Conservation (phyloP, 1,284 basidiomycete genomes). For the Chiua sp. region DNA sequence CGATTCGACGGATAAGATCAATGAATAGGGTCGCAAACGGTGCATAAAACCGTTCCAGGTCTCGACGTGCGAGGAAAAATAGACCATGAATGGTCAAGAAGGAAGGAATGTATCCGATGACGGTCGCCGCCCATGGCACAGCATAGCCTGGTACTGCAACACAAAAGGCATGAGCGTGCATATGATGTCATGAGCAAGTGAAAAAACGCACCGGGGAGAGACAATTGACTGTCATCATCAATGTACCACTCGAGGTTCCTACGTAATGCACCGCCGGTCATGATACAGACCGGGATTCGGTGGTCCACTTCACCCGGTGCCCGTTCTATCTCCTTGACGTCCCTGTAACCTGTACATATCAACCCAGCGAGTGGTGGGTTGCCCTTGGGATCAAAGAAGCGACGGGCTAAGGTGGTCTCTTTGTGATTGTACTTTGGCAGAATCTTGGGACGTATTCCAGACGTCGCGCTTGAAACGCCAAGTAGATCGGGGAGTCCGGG, state of each 20-base stretch:
- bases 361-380: neutral
- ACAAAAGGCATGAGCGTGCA: neutral
- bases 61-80: constrained; percentile 16
- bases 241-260: constrained; percentile 6
- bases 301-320: constrained; percentile 14
- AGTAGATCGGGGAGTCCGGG: neutral
- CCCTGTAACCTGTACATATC: constrained; percentile 5
- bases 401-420: too few species aligned
- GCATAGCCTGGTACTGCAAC: constrained; percentile 18
- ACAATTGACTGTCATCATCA: constrained; percentile 17
- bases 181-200: neutral
- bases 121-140: constrained; percentile 22
- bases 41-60: constrained; percentile 7
- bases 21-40: constrained; percentile 13
- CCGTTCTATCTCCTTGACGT: constrained; percentile 15
- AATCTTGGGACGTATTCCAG: neutral
- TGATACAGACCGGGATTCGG: constrained; percentile 14
- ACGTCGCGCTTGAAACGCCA: neutral
- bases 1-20: constrained; percentile 20
- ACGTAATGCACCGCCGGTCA: constrained; percentile 7
- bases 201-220: constrained; percentile 1
- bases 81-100: constrained; percentile 28
- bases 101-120: constrained; percentile 18
- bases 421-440: neutral
- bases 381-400: neutral